Percentiles rank a stretch among this genome's conserved stretches.
These are phyloP conservation scores for Saccharomycopsis guyanensis DNA, from an alignment of 805 yeast species.

Conservation along the genomic window DNA sequence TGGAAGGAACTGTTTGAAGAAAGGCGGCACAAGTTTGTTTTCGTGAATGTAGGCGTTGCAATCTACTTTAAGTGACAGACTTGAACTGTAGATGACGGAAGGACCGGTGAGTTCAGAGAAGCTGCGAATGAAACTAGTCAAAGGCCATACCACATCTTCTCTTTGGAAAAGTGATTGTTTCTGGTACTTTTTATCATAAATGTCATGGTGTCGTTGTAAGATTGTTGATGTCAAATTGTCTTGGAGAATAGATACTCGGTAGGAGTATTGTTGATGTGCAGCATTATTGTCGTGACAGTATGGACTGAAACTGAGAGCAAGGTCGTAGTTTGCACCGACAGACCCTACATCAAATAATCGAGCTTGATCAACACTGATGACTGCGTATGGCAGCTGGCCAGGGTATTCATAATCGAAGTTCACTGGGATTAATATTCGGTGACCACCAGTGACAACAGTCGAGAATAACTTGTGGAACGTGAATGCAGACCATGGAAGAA, in stretches of 20 bases:
- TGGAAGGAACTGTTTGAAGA: slow-evolving; percentile 9
- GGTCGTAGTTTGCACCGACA: slow-evolving; percentile 5
- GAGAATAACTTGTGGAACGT: slow-evolving; percentile 12
- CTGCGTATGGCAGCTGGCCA: slow-evolving; percentile 7
- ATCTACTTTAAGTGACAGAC: slow-evolving; percentile 4
- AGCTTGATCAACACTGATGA: not conserved
- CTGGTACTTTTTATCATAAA: not conserved
- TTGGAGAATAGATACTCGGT: not conserved
- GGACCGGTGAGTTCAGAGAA: too few species aligned
- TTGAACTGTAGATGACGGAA: not conserved
- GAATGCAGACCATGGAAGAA: slow-evolving; percentile 19
- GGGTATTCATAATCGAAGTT: slow-evolving; percentile 14
- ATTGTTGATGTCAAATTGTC: not conserved
- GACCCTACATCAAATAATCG: slow-evolving; percentile 3
- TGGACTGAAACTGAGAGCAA: slow-evolving; percentile 1
- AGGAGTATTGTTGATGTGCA: not conserved
- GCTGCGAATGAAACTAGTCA: not conserved
- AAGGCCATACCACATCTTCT: not conserved
- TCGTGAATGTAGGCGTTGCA: not conserved
- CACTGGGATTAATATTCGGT: slow-evolving; percentile 12
- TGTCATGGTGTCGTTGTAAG: not conserved
- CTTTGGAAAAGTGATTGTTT: not conserved
- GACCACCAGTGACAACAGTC: not conserved
- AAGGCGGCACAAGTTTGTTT: slow-evolving; percentile 6
- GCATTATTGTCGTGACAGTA: not conserved